phyloP scores from a whole-genome alignment of 2,329 filamentous ascomycete species.

The Claviceps spartinae region DNA sequence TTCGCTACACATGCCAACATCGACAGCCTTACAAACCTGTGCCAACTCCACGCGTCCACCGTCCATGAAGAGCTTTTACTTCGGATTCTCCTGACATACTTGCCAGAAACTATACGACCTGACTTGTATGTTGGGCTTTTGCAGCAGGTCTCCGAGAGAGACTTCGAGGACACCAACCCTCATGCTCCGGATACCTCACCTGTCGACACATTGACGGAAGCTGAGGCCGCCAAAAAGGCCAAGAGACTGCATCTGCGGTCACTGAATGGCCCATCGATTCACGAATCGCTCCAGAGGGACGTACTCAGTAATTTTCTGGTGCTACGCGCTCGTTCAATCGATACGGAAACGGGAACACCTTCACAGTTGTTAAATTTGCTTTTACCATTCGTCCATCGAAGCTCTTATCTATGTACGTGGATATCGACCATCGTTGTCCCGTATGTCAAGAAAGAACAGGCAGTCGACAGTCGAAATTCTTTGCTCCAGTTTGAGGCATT shows the following conservation, averaged over 20 bases:
- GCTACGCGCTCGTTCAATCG: conserved; percentile 53
- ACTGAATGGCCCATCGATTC: conserved; percentile 36
- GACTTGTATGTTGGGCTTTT: conserved; percentile 49
- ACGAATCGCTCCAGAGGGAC: conserved; percentile 36
- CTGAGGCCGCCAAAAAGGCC: conserved; percentile 48
- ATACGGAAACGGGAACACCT: conserved; percentile 58
- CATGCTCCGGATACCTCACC: conserved; percentile 39
- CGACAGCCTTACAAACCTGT: conserved; percentile 44
- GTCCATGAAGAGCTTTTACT: conserved; percentile 53
- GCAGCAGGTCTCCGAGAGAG: conserved; percentile 37
- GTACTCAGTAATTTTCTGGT: conserved; percentile 50
- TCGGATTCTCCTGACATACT: conserved; percentile 60
- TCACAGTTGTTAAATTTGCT: conserved; percentile 54
- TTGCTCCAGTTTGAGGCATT: conserved; percentile 51
- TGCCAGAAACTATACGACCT: conserved; percentile 58
- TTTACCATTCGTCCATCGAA: conserved; percentile 51
- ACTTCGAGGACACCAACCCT: conserved; percentile 26
- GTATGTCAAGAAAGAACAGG: conserved; percentile 51
- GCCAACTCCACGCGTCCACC: conserved; percentile 39
- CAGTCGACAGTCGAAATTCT: conserved; percentile 50
- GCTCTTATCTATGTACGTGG: conserved; percentile 51
- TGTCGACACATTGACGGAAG: conserved; percentile 46
- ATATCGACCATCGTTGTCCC: conserved; percentile 56
- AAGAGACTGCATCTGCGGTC: conserved; percentile 49
- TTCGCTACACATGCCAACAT: conserved; percentile 54